These are phyloP conservation scores for Talaromyces sp. DNA, from an alignment of 2,329 filamentous ascomycete species.

Conservation along the genomic window DNA sequence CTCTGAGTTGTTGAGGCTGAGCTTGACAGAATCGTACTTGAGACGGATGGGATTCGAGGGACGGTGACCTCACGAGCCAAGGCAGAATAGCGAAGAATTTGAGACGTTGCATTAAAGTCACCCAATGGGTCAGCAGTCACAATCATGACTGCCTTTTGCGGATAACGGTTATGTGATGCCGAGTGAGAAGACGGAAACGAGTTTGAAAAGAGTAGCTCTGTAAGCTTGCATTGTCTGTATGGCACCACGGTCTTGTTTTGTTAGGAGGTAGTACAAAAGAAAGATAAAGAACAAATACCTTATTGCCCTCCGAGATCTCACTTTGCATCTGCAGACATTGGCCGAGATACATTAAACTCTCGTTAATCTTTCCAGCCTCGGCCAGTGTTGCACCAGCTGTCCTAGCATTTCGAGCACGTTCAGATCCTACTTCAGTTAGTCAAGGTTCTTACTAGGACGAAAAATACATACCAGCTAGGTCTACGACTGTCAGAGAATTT, in stretches of 20 bases:
- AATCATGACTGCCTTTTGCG: slow-evolving; percentile 91
- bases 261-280: background rate
- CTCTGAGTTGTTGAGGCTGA: slow-evolving; percentile 29
- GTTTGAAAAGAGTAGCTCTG: slow-evolving; percentile 82
- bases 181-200: slow-evolving; percentile 67
- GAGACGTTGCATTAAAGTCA: slow-evolving; percentile 94
- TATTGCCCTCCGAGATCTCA: slow-evolving; percentile 69
- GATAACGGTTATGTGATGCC: slow-evolving; percentile 58
- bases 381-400: slow-evolving; percentile 88
- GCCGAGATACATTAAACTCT: slow-evolving; percentile 95
- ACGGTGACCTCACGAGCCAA: slow-evolving; percentile 91
- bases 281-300: slow-evolving; percentile 52
- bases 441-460: background rate
- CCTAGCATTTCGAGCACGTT: slow-evolving; percentile 88
- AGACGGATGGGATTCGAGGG: slow-evolving; percentile 80
- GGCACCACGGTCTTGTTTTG: slow-evolving; percentile 67
- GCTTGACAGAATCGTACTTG: slow-evolving; percentile 61
- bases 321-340: slow-evolving; percentile 96
- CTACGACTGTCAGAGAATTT: slow-evolving; percentile 81
- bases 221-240: slow-evolving; percentile 81
- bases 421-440: slow-evolving; percentile 58
- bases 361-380: slow-evolving; percentile 97
- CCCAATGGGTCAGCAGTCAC: slow-evolving; percentile 90
- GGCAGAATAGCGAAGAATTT: slow-evolving; percentile 91
- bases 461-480: slow-evolving; percentile 67